A percentile compares a stretch with the other conserved stretches of the same genome.
phyloP scores from a whole-genome alignment of 139 green algal species.

The Picochlorum sp. region DNA sequence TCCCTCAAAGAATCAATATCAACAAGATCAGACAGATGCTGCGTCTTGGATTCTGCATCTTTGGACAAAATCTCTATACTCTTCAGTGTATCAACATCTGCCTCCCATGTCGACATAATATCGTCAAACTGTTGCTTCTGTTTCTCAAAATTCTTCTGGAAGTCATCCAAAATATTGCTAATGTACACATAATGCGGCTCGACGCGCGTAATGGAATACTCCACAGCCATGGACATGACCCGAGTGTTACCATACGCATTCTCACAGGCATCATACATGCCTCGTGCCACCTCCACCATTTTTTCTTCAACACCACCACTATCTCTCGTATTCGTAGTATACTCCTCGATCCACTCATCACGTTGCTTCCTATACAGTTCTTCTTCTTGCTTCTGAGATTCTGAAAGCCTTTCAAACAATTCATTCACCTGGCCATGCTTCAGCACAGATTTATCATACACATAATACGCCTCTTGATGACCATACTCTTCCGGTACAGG shows the following conservation, averaged over 20 bases:
- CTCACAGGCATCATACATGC: slow-evolving; percentile 9
- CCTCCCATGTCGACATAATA: slow-evolving; percentile 62
- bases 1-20: slow-evolving; percentile 44
- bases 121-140: slow-evolving; percentile 23
- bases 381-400: background rate
- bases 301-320: too few relatives aligned
- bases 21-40: slow-evolving; percentile 56
- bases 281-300: slow-evolving; percentile 15
- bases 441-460: slow-evolving; percentile 1
- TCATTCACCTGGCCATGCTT: slow-evolving; percentile 11
- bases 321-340: too few relatives aligned
- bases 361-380: background rate
- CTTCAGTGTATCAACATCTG: slow-evolving; percentile 55
- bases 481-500: background rate
- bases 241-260: slow-evolving; percentile 64
- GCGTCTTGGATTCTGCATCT: background rate
- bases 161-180: slow-evolving; percentile 35
- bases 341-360: too few relatives aligned
- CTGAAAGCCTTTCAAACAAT: background rate
- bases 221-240: slow-evolving; percentile 70
- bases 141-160: slow-evolving; percentile 40
- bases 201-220: slow-evolving; percentile 75
- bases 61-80: slow-evolving; percentile 5
- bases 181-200: slow-evolving; percentile 84
- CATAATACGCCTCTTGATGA: background rate